These are phyloP conservation scores for Sporothrix curviconia DNA, from an alignment of 2,329 filamentous ascomycete species.

Conservation along the genomic window DNA sequence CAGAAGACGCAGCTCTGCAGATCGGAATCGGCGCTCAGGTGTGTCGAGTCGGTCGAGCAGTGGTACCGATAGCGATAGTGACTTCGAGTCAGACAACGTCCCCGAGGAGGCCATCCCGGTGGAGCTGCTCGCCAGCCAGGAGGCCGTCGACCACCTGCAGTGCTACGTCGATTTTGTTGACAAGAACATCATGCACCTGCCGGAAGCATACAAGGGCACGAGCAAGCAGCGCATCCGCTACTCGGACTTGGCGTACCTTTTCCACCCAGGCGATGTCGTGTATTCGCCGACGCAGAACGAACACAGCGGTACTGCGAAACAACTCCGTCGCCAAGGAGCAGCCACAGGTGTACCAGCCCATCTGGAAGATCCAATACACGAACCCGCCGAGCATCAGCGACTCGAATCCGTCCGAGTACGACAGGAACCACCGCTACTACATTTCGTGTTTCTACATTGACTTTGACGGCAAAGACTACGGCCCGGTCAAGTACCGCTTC, in stretches of 20 bases:
- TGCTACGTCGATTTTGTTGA: conserved; percentile 41
- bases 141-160: conserved; percentile 35
- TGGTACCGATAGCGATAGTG: not conserved
- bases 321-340: not conserved
- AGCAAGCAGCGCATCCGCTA: conserved; percentile 28
- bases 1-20: not conserved
- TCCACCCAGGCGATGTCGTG: conserved; percentile 34
- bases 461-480: conserved; percentile 34
- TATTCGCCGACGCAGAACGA: conserved; percentile 29
- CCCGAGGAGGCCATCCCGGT: not conserved
- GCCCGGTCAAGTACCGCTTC: conserved; percentile 33
- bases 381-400: not conserved
- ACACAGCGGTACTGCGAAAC: not conserved
- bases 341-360: conserved; percentile 7
- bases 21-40: not conserved
- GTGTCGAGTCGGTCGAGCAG: not conserved
- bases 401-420: not conserved
- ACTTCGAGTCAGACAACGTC: not conserved
- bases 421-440: conserved; percentile 1
- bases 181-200: conserved; percentile 34
- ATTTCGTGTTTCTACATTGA: conserved; percentile 34
- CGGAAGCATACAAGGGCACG: conserved; percentile 21
- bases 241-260: conserved; percentile 38
- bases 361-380: conserved; percentile 11
- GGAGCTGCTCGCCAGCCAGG: conserved; percentile 28